phyloP scores from a whole-genome alignment of 2,329 filamentous ascomycete genomes.

The Chaetoscypha palmicola region DNA sequence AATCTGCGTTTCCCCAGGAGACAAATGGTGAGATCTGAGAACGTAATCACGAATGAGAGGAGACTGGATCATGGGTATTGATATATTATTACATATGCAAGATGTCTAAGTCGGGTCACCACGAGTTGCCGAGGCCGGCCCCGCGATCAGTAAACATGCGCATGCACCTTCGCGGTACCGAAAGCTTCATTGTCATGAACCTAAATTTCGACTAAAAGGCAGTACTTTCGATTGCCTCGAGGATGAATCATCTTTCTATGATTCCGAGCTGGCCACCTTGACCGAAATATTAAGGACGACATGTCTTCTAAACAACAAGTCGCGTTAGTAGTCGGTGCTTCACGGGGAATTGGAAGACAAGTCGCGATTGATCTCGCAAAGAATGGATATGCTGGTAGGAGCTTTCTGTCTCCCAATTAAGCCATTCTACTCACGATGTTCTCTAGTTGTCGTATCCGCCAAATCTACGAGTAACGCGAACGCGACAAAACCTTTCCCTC shows the following conservation, averaged over 20 bases:
- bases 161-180: not conserved
- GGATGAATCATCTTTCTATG: not conserved
- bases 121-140: too few relatives aligned
- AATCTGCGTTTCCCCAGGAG: too few relatives aligned
- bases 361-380: constrained; percentile 70
- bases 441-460: constrained; percentile 57
- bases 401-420: too few relatives aligned
- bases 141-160: constrained; percentile 1
- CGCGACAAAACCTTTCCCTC: constrained; percentile 54
- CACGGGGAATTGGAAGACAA: constrained; percentile 69
- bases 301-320: constrained; percentile 39
- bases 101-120: too few relatives aligned
- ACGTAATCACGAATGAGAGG: too few relatives aligned
- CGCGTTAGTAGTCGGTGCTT: constrained; percentile 68
- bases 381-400: constrained; percentile 61
- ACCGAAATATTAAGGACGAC: not conserved
- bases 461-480: constrained; percentile 64
- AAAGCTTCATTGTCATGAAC: too few relatives aligned
- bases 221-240: too few relatives aligned
- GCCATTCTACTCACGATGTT: too few relatives aligned
- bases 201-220: too few relatives aligned
- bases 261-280: constrained; percentile 1
- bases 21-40: too few relatives aligned
- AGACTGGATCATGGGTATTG: too few relatives aligned
- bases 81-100: too few relatives aligned